phyloP scores from a whole-genome alignment of 2,329 filamentous ascomycete species.

The Ramichloridium luteum region DNA sequence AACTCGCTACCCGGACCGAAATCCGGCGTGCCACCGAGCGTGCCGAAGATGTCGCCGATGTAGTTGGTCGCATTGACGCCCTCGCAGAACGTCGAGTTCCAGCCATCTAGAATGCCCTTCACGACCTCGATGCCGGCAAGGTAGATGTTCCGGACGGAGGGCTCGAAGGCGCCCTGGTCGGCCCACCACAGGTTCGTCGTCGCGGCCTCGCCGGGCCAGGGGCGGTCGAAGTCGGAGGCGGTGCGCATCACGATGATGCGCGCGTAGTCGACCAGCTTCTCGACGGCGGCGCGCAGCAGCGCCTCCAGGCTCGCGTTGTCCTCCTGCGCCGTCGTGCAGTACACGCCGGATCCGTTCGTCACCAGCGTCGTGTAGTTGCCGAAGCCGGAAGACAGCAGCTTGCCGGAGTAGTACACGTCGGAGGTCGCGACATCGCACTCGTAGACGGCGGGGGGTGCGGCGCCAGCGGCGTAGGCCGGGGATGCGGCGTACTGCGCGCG shows the following conservation, averaged over 20 bases:
- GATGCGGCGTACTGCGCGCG: slow-evolving; percentile 25
- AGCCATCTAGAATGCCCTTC: slow-evolving; percentile 48
- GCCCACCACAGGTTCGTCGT: slow-evolving; percentile 48
- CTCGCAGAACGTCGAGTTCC: slow-evolving; percentile 45
- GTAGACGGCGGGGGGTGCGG: slow-evolving; percentile 42
- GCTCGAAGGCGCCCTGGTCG: slow-evolving; percentile 51
- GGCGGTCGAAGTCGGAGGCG: slow-evolving; percentile 60
- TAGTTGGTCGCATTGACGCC: slow-evolving; percentile 53
- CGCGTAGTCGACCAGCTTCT: slow-evolving; percentile 50
- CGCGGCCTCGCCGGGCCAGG: slow-evolving; percentile 44
- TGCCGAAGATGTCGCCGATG: slow-evolving; percentile 50
- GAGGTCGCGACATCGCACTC: slow-evolving; percentile 58
- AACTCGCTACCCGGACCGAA: slow-evolving; percentile 15
- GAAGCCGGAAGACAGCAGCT: slow-evolving; percentile 49
- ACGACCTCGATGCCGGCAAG: slow-evolving; percentile 53
- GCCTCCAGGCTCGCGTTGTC: slow-evolving; percentile 59
- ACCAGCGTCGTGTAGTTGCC: slow-evolving; percentile 50
- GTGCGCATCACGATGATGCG: slow-evolving; percentile 58
- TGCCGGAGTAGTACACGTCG: slow-evolving; percentile 60
- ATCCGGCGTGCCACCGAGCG: slow-evolving; percentile 39
- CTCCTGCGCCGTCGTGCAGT: slow-evolving; percentile 62
- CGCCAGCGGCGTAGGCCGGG: slow-evolving; percentile 30
- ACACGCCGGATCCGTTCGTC: slow-evolving; percentile 55
- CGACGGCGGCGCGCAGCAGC: slow-evolving; percentile 46
- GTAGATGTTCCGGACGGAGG: slow-evolving; percentile 55